Conservation (phyloP, 2,329 filamentous ascomycete genomes). For the Neonectria punicea region DNA sequence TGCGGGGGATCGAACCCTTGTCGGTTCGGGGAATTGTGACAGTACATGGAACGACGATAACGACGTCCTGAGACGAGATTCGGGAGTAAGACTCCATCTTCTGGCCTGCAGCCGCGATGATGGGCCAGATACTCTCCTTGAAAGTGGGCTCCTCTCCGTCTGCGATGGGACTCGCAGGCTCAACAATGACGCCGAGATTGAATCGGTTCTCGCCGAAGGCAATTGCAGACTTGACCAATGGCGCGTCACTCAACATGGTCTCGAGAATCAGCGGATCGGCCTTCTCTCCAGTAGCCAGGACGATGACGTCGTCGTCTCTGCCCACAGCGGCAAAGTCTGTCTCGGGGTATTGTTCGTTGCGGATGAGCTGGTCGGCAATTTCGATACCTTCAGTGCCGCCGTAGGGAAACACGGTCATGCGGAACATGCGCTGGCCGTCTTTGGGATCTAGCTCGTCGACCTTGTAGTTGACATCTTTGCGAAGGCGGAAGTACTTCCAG, state of each 20-base stretch:
- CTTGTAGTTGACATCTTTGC: constrained; percentile 45
- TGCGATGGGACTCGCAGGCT: constrained; percentile 22
- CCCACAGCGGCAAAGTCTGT: constrained; percentile 45
- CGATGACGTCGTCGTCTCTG: constrained; percentile 46
- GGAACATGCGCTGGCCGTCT: constrained; percentile 34
- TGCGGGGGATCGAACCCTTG: constrained; percentile 40
- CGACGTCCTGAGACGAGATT: constrained; percentile 34
- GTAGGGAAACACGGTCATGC: constrained; percentile 43
- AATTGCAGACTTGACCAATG: constrained; percentile 30
- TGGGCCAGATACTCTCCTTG: constrained; percentile 31
- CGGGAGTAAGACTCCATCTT: constrained; percentile 34
- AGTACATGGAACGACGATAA: constrained; percentile 28
- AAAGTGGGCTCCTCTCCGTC: constrained; percentile 16
- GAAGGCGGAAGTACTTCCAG: constrained; percentile 46
- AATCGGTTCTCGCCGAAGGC: constrained; percentile 38
- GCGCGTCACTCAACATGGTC: constrained; percentile 28
- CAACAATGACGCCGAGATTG: constrained; percentile 38
- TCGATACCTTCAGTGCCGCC: constrained; percentile 43
- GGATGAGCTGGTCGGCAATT: constrained; percentile 47
- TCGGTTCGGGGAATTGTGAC: constrained; percentile 36
- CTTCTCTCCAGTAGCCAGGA: constrained; percentile 41
- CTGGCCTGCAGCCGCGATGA: constrained; percentile 26
- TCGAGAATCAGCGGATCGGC: constrained; percentile 37
- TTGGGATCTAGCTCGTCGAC: constrained; percentile 35
- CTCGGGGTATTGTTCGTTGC: constrained; percentile 38